A percentile compares a stretch with the other conserved stretches of the same genome.
These are phyloP conservation scores for Cicer judaicum DNA, from an alignment of 306 rosid species.

Conservation along the genomic window DNA sequence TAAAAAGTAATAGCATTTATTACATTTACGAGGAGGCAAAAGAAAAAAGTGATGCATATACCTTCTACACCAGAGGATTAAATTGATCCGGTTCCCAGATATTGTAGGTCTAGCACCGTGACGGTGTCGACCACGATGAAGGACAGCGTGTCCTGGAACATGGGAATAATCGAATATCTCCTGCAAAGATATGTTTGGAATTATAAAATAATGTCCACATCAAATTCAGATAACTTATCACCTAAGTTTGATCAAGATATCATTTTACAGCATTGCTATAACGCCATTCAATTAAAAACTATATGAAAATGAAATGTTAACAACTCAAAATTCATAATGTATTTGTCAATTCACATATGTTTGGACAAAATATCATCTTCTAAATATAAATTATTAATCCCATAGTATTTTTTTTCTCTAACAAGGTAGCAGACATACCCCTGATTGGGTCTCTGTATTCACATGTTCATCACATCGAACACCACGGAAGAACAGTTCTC, in stretches of 20 bases:
- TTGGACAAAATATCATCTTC: background rate
- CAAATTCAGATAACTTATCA: conserved; percentile 21
- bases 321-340: conserved; percentile 10
- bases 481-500: conserved; percentile 89
- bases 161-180: conserved; percentile 79
- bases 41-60: conserved; percentile 43
- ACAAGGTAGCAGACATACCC: conserved; percentile 54
- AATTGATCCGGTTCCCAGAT: conserved; percentile 74
- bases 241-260: conserved; percentile 14
- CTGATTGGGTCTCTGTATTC: conserved; percentile 64
- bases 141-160: conserved; percentile 83
- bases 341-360: background rate
- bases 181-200: conserved; percentile 48
- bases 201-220: background rate
- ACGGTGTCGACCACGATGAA: conserved; percentile 91
- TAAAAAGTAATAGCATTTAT: background rate
- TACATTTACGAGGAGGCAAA: background rate
- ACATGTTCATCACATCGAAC: conserved; percentile 92
- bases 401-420: conserved; percentile 3
- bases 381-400: background rate
- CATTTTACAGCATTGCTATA: background rate
- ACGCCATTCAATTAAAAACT: conserved; percentile 18
- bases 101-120: conserved; percentile 94
- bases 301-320: background rate
- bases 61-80: conserved; percentile 97